These are phyloP conservation scores for Heterococcus sp. DNA, from an alignment of 108 stramenopile genomes.

Conservation along the genomic window DNA sequence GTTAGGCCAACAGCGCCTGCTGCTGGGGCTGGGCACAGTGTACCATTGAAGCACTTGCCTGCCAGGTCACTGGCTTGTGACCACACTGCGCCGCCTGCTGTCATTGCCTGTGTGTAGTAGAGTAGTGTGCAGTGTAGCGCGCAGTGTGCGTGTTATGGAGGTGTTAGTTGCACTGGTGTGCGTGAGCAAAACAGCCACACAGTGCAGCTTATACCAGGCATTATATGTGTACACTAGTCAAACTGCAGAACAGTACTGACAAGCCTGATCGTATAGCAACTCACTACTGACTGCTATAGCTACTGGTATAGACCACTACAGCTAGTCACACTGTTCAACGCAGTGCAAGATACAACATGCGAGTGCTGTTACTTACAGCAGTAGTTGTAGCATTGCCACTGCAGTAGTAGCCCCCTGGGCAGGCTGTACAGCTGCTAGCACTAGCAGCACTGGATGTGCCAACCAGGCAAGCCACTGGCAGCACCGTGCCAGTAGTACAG, in stretches of 20 bases:
- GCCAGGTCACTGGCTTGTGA: background rate
- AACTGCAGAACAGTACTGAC: background rate
- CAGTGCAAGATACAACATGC: background rate
- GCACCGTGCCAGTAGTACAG: conserved; percentile 37
- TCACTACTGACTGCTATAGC: background rate
- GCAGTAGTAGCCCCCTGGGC: conserved; percentile 52
- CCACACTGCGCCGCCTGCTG: conserved; percentile 27
- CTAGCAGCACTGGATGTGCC: conserved; percentile 45
- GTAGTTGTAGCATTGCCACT: conserved; percentile 17
- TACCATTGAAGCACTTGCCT: conserved; percentile 35
- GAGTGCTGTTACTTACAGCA: background rate
- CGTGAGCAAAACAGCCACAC: conserved; percentile 15
- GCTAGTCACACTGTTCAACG: background rate
- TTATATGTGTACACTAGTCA: conserved; percentile 2
- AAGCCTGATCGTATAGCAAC: background rate
- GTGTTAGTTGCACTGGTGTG: background rate
- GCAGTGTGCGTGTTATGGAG: conserved; percentile 2
- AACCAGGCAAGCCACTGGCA: conserved; percentile 2
- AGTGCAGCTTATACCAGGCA: conserved; percentile 34
- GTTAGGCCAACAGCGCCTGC: background rate
- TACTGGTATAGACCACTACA: background rate
- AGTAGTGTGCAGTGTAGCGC: background rate
- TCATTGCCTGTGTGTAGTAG: conserved; percentile 17
- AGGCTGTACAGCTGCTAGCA: conserved; percentile 44
- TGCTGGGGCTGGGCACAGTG: conserved; percentile 33